Conservation (phyloP, 768 basidiomycete species). For the Suillus weaverae region DNA sequence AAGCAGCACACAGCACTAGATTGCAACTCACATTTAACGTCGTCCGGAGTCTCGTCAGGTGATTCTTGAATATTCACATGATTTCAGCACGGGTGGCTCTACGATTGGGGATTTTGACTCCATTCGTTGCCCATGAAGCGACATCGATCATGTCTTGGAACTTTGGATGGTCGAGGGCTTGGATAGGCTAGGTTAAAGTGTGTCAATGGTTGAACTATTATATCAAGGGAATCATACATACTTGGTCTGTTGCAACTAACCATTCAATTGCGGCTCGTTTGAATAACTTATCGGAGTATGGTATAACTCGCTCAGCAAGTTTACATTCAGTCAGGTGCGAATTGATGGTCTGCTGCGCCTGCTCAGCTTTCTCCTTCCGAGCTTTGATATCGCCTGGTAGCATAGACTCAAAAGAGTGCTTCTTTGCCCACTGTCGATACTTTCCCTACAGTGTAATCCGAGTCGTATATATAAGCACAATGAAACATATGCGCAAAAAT, state of each 20-base stretch:
- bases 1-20: background rate
- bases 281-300: slow-evolving; percentile 29
- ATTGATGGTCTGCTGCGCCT: slow-evolving; percentile 25
- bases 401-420: slow-evolving; percentile 30
- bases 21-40: slow-evolving; percentile 22
- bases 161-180: slow-evolving; percentile 30
- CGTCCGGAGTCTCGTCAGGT: slow-evolving; percentile 15
- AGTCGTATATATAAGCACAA: background rate
- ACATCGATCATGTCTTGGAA: slow-evolving; percentile 36
- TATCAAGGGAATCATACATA: slow-evolving; percentile 23
- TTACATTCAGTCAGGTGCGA: slow-evolving; percentile 22
- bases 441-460: background rate
- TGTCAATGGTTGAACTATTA: background rate
- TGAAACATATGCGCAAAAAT: background rate
- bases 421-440: slow-evolving; percentile 31
- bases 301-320: slow-evolving; percentile 20
- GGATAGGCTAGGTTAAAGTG: slow-evolving; percentile 16
- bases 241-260: slow-evolving; percentile 42
- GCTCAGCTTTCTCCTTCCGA: slow-evolving; percentile 15
- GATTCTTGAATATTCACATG: slow-evolving; percentile 23
- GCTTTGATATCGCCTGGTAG: slow-evolving; percentile 24
- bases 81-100: slow-evolving; percentile 27
- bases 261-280: slow-evolving; percentile 31
- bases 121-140: slow-evolving; percentile 30
- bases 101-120: slow-evolving; percentile 35